Percentiles rank a stretch among this genome's conserved stretches.
phyloP scores from a whole-genome alignment of 441 rosid genomes.

The Erodium trifolium region DNA sequence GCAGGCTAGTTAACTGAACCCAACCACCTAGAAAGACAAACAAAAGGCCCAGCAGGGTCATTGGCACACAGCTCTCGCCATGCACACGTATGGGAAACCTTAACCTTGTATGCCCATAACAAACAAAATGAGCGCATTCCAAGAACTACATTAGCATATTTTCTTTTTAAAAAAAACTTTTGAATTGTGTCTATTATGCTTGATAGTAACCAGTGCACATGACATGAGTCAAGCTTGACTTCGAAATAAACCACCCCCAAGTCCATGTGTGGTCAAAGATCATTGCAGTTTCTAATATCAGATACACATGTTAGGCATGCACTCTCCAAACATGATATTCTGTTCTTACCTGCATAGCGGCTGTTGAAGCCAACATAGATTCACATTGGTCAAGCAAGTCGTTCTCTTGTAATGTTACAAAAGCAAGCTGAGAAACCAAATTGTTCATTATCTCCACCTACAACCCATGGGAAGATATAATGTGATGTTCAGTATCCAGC shows the following conservation, averaged over 20 bases:
- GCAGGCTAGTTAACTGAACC: slow-evolving; percentile 17
- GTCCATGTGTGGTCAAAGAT: not conserved
- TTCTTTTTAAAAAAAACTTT: too few species aligned
- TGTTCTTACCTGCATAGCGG: slow-evolving; percentile 58
- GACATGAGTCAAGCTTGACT: too few species aligned
- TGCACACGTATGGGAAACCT: not conserved
- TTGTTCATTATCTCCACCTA: slow-evolving; percentile 64
- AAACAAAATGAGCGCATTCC: not conserved
- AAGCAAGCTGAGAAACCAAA: slow-evolving; percentile 61
- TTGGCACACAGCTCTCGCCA: not conserved
- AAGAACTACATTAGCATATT: not conserved
- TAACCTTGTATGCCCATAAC: not conserved
- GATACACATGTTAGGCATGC: not conserved
- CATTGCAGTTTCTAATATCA: not conserved
- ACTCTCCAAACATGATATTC: not conserved
- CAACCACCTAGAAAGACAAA: slow-evolving; percentile 4
- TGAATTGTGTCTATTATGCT: too few species aligned
- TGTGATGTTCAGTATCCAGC: slow-evolving; percentile 10
- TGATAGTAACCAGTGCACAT: too few species aligned
- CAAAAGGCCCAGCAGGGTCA: not conserved
- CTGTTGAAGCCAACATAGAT: slow-evolving; percentile 50
- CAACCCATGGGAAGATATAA: slow-evolving; percentile 15
- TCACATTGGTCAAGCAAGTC: slow-evolving; percentile 59
- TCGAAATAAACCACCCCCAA: not conserved
- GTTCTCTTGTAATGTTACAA: slow-evolving; percentile 46